Conservation (phyloP, 768 basidiomycete species). For the Pisolithus albus region DNA sequence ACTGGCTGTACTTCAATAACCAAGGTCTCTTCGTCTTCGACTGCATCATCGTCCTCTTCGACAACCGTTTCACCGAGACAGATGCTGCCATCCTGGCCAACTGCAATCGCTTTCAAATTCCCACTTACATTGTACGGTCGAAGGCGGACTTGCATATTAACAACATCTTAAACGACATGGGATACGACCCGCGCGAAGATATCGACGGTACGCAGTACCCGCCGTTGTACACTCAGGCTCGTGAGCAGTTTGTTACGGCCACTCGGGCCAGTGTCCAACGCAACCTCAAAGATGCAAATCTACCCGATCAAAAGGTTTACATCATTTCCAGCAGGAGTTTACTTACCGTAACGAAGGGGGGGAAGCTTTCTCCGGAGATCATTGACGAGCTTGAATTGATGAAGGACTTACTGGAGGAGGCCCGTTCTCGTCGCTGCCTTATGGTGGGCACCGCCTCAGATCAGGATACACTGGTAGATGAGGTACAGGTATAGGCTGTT, state of each 20-base stretch:
- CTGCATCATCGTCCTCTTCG: constrained; percentile 4
- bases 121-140: constrained; percentile 12
- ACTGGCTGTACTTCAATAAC: constrained; percentile 24
- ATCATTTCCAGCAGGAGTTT: constrained; percentile 12
- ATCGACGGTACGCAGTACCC: neutral
- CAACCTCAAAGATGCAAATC: constrained; percentile 9
- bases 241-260: constrained; percentile 13
- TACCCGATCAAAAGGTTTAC: constrained; percentile 17
- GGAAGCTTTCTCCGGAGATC: neutral
- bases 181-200: constrained; percentile 4
- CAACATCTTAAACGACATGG: constrained; percentile 6
- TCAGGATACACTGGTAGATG: too few relatives aligned
- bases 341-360: constrained; percentile 3
- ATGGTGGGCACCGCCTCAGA: too few relatives aligned
- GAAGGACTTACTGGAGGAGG: constrained; percentile 7
- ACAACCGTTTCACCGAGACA: constrained; percentile 9
- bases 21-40: constrained; percentile 17
- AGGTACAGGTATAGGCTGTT: too few relatives aligned
- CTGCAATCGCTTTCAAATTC: constrained; percentile 9
- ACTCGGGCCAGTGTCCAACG: constrained; percentile 10
- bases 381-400: constrained; percentile 14
- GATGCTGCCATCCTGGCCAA: constrained; percentile 10
- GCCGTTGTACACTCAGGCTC: constrained; percentile 7
- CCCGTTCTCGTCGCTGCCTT: neutral
- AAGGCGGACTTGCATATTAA: constrained; percentile 12